These are phyloP conservation scores for Lasiosphaeria ovina DNA, from an alignment of 495 filamentous ascomycete species.

Conservation along the genomic window DNA sequence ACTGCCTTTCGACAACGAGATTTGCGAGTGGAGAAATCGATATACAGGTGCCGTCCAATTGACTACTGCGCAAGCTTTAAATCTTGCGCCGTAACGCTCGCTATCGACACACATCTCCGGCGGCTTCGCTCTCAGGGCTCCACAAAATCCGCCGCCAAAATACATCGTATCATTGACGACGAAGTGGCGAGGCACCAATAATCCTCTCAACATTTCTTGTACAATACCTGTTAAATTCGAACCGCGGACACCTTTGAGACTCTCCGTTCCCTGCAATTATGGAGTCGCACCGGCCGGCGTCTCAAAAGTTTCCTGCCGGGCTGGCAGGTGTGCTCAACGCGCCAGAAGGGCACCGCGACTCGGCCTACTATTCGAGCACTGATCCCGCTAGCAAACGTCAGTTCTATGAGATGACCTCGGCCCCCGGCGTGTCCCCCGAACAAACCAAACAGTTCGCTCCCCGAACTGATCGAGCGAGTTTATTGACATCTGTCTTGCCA, in stretches of 20 bases:
- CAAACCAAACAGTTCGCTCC: too few relatives aligned
- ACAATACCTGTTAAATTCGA: not conserved
- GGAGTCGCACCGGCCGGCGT: slow-evolving; percentile 38
- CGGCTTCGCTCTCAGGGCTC: not conserved
- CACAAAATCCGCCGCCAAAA: too few relatives aligned
- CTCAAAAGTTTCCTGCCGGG: slow-evolving; percentile 49
- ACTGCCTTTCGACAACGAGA: not conserved
- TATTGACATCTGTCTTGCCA: slow-evolving; percentile 12
- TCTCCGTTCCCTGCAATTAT: slow-evolving; percentile 10
- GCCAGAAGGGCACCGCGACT: slow-evolving; percentile 52
- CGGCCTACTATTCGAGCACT: slow-evolving; percentile 54
- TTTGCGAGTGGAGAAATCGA: not conserved
- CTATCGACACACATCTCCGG: not conserved
- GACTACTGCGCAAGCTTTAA: not conserved
- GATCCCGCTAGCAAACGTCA: slow-evolving; percentile 57
- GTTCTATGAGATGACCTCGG: slow-evolving; percentile 10
- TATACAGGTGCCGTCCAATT: not conserved
- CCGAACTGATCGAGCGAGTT: too few relatives aligned
- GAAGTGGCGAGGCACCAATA: too few relatives aligned
- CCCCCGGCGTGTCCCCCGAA: too few relatives aligned
- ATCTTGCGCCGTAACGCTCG: not conserved
- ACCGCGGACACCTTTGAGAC: not conserved
- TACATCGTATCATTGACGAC: too few relatives aligned
- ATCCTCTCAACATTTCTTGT: not conserved
- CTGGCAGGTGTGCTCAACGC: slow-evolving; percentile 50